Evolutionary conservation across 768 basidiomycete species (phyloP).

Genomic region (Kwoniella botswanensis): DNA sequence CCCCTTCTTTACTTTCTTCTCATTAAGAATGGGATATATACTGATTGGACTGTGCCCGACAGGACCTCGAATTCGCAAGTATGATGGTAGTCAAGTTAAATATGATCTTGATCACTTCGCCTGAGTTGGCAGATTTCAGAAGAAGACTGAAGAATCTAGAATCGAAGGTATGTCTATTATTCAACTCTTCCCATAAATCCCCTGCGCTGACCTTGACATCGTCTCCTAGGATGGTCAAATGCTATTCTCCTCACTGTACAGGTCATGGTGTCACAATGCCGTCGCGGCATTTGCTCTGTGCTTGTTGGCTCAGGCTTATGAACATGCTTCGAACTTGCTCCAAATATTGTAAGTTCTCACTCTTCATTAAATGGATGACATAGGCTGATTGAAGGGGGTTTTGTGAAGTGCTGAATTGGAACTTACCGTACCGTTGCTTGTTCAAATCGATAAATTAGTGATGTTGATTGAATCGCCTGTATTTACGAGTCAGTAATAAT

Average conservation of each 20-base stretch:
- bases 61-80: slow-evolving; percentile 98
- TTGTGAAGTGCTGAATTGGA: slow-evolving; percentile 84
- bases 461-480: slow-evolving; percentile 98
- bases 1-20: no score
- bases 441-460: slow-evolving; percentile 96
- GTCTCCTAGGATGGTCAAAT: slow-evolving; percentile 85
- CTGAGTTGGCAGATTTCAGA: slow-evolving; percentile 92
- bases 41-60: slow-evolving; percentile 11
- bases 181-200: not conserved
- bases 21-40: not conserved
- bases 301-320: slow-evolving; percentile 95
- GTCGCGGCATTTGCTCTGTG: slow-evolving; percentile 96
- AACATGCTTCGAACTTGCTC: slow-evolving; percentile 94
- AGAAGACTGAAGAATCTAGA: slow-evolving; percentile 90
- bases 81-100: slow-evolving; percentile 97
- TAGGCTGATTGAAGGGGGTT: slow-evolving; percentile 13
- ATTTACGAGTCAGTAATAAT: slow-evolving; percentile 77
- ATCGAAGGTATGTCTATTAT: slow-evolving; percentile 70
- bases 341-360: slow-evolving; percentile 78
- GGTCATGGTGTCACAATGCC: slow-evolving; percentile 98
- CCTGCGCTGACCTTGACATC: not conserved
- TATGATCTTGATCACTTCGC: slow-evolving; percentile 93
- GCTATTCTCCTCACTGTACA: slow-evolving; percentile 88
- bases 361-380: not conserved
- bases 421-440: slow-evolving; percentile 89